phyloP scores from a whole-genome alignment of 2,329 filamentous ascomycete genomes.

The Venturia nashicola region DNA sequence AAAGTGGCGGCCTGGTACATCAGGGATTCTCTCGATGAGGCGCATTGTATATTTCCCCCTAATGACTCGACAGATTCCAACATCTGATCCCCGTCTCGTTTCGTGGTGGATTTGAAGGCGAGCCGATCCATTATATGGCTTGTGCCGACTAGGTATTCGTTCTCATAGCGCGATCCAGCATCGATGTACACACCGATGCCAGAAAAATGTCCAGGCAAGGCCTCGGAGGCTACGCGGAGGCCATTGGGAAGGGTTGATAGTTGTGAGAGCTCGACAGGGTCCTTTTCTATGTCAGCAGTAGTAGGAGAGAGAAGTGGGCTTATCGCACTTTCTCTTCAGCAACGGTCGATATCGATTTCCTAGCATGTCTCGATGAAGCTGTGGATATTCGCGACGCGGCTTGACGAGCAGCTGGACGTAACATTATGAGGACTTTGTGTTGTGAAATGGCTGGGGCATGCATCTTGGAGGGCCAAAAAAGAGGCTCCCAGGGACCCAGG shows the following conservation, averaged over 20 bases:
- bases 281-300: slow-evolving; percentile 35
- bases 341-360: background rate
- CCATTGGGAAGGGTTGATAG: slow-evolving; percentile 88
- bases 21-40: slow-evolving; percentile 84
- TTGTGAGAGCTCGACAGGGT: slow-evolving; percentile 75
- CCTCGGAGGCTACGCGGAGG: slow-evolving; percentile 86
- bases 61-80: slow-evolving; percentile 76
- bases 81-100: slow-evolving; percentile 68
- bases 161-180: slow-evolving; percentile 89
- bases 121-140: slow-evolving; percentile 94
- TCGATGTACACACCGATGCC: slow-evolving; percentile 94
- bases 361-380: background rate
- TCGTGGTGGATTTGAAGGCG: slow-evolving; percentile 79
- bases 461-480: background rate
- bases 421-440: background rate
- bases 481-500: too few species aligned
- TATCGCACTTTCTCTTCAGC: slow-evolving; percentile 8
- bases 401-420: background rate
- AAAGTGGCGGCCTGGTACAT: slow-evolving; percentile 99
- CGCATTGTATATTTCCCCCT: slow-evolving; percentile 93
- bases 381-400: slow-evolving; percentile 2
- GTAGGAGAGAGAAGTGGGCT: background rate
- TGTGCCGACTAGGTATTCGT: slow-evolving; percentile 68
- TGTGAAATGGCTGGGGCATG: background rate
- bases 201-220: slow-evolving; percentile 85